These are phyloP conservation scores for Emericellopsis atlantica DNA, from an alignment of 2,329 filamentous ascomycete species.

Conservation along the genomic window DNA sequence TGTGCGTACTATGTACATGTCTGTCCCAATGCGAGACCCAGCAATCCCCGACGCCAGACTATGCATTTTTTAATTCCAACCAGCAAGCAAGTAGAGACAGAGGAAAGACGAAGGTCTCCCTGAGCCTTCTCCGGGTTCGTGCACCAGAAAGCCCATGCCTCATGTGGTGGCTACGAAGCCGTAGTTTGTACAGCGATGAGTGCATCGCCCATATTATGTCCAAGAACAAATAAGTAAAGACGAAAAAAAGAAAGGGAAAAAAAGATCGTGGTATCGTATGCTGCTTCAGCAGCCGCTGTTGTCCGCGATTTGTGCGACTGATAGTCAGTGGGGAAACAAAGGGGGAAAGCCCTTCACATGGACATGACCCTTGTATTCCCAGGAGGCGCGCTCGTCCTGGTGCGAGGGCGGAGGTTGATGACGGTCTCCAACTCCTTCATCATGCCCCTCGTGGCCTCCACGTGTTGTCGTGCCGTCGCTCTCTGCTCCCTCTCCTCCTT, in stretches of 20 bases:
- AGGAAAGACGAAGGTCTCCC: too few relatives aligned
- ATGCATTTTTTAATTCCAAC: too few relatives aligned
- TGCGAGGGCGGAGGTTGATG: constrained; percentile 45
- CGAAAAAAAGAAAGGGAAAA: neutral
- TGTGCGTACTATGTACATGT: too few relatives aligned
- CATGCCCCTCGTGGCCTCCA: constrained; percentile 79
- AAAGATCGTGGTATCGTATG: neutral
- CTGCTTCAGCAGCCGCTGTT: neutral
- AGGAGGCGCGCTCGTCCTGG: constrained; percentile 21
- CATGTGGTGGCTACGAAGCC: too few relatives aligned
- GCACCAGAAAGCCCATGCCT: too few relatives aligned
- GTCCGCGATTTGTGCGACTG: neutral
- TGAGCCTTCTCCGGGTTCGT: too few relatives aligned
- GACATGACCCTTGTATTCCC: constrained; percentile 24
- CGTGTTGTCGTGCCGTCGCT: constrained; percentile 57
- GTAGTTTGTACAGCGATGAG: too few relatives aligned
- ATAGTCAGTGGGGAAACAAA: too few relatives aligned
- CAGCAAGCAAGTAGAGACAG: too few relatives aligned
- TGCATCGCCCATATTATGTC: neutral
- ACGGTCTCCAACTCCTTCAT: constrained; percentile 85
- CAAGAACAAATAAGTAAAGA: neutral
- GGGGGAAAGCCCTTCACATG: constrained; percentile 15
- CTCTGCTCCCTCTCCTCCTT: constrained; percentile 73
- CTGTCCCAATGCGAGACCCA: neutral
- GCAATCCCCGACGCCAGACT: neutral